Evolutionary conservation across 2,329 filamentous ascomycete species (phyloP).

Genomic region (Claviceps africana): DNA sequence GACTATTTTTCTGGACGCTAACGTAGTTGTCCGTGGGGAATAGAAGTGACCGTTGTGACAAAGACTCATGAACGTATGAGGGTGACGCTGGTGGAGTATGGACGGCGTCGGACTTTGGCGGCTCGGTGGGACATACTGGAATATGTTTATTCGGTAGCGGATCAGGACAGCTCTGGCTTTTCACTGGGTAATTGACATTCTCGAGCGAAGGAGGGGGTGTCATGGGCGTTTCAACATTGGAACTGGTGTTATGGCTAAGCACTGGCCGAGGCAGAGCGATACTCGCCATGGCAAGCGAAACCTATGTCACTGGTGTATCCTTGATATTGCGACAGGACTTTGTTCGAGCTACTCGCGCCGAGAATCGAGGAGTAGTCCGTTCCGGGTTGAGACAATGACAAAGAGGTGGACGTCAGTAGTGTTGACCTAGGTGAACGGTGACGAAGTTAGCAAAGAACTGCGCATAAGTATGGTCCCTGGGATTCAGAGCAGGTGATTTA

Average conservation of each 20-base stretch:
- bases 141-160: conserved; percentile 79
- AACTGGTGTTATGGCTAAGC: conserved; percentile 29
- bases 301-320: background rate
- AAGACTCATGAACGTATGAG: conserved; percentile 32
- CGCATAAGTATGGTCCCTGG: background rate
- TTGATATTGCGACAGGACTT: background rate
- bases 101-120: conserved; percentile 38
- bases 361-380: background rate
- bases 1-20: conserved; percentile 31
- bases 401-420: background rate
- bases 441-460: background rate
- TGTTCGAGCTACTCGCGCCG: background rate
- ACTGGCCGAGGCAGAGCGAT: conserved; percentile 38
- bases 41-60: conserved; percentile 53
- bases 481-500: background rate
- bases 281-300: conserved; percentile 32
- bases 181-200: conserved; percentile 11
- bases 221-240: conserved; percentile 24
- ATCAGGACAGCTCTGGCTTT: conserved; percentile 15
- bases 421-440: background rate
- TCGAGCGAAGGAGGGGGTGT: conserved; percentile 28
- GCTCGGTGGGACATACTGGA: conserved; percentile 75
- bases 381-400: background rate
- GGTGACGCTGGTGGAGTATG: conserved; percentile 55
- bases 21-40: conserved; percentile 57